Base-by-base conservation (phyloP, 2,329 filamentous ascomycete genomes). In the Exophiala sideris region DNA sequence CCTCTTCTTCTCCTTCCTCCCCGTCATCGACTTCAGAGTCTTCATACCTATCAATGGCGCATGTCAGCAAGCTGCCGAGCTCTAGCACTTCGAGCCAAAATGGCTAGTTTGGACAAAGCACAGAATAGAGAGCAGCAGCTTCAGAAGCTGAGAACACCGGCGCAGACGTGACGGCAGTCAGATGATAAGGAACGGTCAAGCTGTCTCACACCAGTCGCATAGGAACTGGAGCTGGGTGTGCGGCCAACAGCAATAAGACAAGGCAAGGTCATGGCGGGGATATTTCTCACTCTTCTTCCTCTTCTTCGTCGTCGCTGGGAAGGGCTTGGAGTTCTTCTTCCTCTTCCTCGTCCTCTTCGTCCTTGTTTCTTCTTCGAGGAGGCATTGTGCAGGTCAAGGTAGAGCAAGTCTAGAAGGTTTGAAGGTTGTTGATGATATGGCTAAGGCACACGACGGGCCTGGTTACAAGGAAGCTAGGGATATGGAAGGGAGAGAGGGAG, bases 361-460 rank as follows among this genome's bases (percentile, higher is more conserved):
- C 75, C 57, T 74, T 72, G 68, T 75, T 74, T 71, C 78, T 76
- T 64, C 75, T 76, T 65, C 75, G 73, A 61, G 75, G 76, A 18
- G 73, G 52, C 16, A 50, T 68, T 75, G 76, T 77, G 33, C 51
- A 18, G 41, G 44, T 47, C 50, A 35, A 56, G 54, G 36, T 46
- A 29, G 18, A 53, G 33, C 36, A 29, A 34, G 57, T 29, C 7
- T 10, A 14, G 20, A 24, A 24, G 41, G n/a, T 32, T 9, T 44
- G 21, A 24, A 24, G 24, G 49, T 36, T 46, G 41, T 14, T 67
- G 33, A 68, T 66, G 53, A 72, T 8, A 5, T 29, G 24, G 69
- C 76, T 59, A 70, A 63, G 54, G 51, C 52, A 50, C 11, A 57
- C 58, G 24, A 29, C 24, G 5, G 24, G 24, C 24, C 24, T 29